phyloP scores from a whole-genome alignment of 768 basidiomycete species.

The Tephrocybe sp. region DNA sequence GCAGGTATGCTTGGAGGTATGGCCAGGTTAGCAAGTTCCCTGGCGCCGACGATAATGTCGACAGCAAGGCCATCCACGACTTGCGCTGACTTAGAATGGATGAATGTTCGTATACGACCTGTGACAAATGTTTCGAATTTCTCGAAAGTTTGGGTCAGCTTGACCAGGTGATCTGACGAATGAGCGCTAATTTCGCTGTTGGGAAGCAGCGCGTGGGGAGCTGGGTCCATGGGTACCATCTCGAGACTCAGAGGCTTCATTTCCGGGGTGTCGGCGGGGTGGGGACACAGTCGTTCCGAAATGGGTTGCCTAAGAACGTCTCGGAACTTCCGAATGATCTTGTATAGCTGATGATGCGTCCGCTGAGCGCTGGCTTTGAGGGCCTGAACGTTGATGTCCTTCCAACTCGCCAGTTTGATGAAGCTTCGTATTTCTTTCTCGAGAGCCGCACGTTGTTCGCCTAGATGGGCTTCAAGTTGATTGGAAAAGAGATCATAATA shows the following conservation, averaged over 20 bases:
- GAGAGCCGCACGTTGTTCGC: constrained; percentile 53
- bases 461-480: constrained; percentile 47
- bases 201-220: constrained; percentile 12
- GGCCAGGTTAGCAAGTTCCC: constrained; percentile 49
- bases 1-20: constrained; percentile 40
- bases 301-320: constrained; percentile 80
- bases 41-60: constrained; percentile 63
- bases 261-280: constrained; percentile 37
- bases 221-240: not conserved
- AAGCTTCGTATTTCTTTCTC: constrained; percentile 84
- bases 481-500: constrained; percentile 66
- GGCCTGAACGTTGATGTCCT: constrained; percentile 93
- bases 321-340: constrained; percentile 89
- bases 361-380: constrained; percentile 87
- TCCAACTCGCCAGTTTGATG: constrained; percentile 98
- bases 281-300: constrained; percentile 35
- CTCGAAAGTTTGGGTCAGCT: constrained; percentile 49
- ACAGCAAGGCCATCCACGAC: constrained; percentile 55
- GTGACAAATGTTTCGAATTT: constrained; percentile 49
- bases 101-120: constrained; percentile 39
- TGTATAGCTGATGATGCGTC: constrained; percentile 91
- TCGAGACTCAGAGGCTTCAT: constrained; percentile 14
- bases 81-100: constrained; percentile 38
- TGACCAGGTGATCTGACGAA: constrained; percentile 38
- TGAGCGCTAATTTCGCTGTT: constrained; percentile 8